phyloP scores from a whole-genome alignment of 176 grass and related monocot genomes.

The Cocos nucifera region DNA sequence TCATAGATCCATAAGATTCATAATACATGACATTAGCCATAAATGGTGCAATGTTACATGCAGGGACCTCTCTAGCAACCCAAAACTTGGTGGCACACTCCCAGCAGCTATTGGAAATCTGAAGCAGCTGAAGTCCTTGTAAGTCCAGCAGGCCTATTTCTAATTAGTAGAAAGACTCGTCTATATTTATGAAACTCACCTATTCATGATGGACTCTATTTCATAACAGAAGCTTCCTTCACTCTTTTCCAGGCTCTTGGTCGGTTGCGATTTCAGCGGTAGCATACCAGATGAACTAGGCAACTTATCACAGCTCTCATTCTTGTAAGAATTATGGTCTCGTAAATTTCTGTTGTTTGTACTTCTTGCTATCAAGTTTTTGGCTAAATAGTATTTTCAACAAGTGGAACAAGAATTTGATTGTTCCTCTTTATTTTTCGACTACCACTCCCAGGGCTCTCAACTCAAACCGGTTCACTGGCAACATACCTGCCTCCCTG shows the following conservation, averaged over 20 bases:
- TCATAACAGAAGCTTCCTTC: neutral
- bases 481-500: constrained; percentile 34
- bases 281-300: constrained; percentile 39
- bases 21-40: constrained; percentile 8
- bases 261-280: constrained; percentile 30
- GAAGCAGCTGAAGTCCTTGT: constrained; percentile 34
- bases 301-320: constrained; percentile 29
- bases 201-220: constrained; percentile 8
- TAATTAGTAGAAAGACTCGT: constrained; percentile 7
- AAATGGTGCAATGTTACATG: constrained; percentile 6
- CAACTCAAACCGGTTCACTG: constrained; percentile 40
- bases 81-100: constrained; percentile 28
- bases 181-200: neutral
- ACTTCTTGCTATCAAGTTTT: constrained; percentile 6
- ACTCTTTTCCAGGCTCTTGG: constrained; percentile 27
- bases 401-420: too few relatives aligned
- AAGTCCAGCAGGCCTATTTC: neutral
- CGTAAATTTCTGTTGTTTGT: neutral
- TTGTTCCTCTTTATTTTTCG: too few relatives aligned
- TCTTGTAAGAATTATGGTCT: constrained; percentile 35
- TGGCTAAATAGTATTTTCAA: neutral
- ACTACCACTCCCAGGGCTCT: constrained; percentile 18
- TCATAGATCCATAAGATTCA: constrained; percentile 14
- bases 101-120: constrained; percentile 27
- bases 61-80: constrained; percentile 47